Percentiles rank a stretch among this genome's conserved stretches.
phyloP scores from a whole-genome alignment of 345 rosid species.

The Bretschneidera sinensis region DNA sequence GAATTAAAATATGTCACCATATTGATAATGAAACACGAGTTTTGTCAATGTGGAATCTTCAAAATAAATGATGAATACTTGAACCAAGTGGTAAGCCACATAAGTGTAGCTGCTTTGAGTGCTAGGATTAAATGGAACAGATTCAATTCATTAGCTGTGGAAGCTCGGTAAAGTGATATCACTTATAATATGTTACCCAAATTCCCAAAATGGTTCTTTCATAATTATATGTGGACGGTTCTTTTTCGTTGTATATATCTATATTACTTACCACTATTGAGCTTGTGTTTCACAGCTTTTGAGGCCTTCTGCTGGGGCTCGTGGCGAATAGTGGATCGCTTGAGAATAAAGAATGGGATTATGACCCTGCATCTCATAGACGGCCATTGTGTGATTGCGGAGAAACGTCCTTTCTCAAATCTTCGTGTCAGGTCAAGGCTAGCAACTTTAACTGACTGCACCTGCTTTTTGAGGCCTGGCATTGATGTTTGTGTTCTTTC shows the following conservation, averaged over 20 bases:
- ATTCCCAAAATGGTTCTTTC: background rate
- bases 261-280: background rate
- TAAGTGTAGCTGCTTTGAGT: background rate
- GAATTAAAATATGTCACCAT: no score
- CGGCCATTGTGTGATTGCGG: conserved; percentile 22
- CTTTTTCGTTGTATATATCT: background rate
- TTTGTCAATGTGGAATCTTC: no score
- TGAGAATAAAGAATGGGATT: conserved; percentile 49
- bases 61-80: no score
- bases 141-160: background rate
- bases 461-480: conserved; percentile 68
- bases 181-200: background rate
- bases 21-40: no score
- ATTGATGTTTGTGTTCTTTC: conserved; percentile 68
- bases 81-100: no score
- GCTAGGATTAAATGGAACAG: background rate
- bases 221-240: background rate
- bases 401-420: conserved; percentile 42
- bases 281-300: conserved; percentile 49
- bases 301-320: conserved; percentile 56
- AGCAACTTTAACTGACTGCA: conserved; percentile 60
- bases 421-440: conserved; percentile 68
- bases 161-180: background rate
- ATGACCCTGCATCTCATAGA: conserved; percentile 41
- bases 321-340: conserved; percentile 55